phyloP scores from a whole-genome alignment of 257 asterid genomes.

The Solanum sejunctum region DNA sequence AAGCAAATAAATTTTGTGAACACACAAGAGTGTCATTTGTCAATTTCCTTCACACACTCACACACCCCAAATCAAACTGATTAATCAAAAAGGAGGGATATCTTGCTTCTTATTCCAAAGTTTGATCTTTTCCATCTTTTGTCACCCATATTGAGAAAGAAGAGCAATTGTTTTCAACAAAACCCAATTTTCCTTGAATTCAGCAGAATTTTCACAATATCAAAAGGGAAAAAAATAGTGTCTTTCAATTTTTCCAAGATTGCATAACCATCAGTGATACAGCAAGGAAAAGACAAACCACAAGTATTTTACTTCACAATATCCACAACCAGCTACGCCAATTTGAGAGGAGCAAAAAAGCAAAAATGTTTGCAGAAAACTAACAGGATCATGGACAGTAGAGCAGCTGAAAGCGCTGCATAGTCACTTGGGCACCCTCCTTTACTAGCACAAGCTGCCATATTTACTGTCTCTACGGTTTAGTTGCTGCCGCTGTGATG shows the following conservation, averaged over 20 bases:
- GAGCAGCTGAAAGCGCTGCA: constrained; percentile 51
- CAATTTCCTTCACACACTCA: not conserved
- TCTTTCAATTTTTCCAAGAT: not conserved
- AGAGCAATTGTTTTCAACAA: not conserved
- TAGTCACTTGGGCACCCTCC: constrained; percentile 91
- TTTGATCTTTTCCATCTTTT: not conserved
- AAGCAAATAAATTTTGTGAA: not conserved
- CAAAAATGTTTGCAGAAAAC: not conserved
- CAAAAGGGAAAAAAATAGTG: not conserved
- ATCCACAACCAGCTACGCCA: not conserved
- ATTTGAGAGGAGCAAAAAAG: not conserved
- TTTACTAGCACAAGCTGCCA: constrained; percentile 55
- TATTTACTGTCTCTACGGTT: constrained; percentile 7
- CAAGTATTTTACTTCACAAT: not conserved
- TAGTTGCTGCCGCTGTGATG: constrained; percentile 5
- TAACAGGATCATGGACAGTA: constrained; percentile 43
- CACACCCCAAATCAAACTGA: not conserved
- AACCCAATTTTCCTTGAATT: not conserved
- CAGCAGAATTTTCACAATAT: not conserved
- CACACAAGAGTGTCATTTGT: not conserved
- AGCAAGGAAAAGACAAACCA: not conserved
- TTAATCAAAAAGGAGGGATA: not conserved
- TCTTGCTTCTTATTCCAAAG: not conserved
- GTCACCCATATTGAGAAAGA: not conserved
- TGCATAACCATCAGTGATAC: not conserved